phyloP scores from a whole-genome alignment of 495 filamentous ascomycete genomes.

The Penicillium herquei region DNA sequence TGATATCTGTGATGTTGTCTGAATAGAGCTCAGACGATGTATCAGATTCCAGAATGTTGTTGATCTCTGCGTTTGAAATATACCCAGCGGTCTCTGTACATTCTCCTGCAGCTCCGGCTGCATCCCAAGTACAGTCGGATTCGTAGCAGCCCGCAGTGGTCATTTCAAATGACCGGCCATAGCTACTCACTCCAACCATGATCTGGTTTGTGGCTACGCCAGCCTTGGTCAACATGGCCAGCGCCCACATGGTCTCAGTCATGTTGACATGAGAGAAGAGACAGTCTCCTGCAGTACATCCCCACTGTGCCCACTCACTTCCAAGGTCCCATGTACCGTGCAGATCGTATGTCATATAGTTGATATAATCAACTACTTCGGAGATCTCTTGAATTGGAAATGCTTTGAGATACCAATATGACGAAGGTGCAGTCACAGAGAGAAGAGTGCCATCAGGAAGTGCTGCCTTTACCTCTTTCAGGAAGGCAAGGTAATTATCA shows the following conservation, averaged over 20 bases:
- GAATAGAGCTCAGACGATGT: conserved; percentile 1
- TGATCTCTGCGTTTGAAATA: conserved; percentile 20
- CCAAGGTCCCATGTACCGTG: conserved; percentile 35
- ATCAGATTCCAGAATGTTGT: conserved; percentile 7
- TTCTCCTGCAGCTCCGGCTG: background rate
- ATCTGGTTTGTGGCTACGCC: conserved; percentile 34
- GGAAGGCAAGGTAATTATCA: conserved; percentile 29
- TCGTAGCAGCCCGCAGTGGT: conserved; percentile 6
- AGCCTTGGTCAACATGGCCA: conserved; percentile 46
- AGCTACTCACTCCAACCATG: conserved; percentile 35
- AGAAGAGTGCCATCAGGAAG: conserved; percentile 9
- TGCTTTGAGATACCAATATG: conserved; percentile 33
- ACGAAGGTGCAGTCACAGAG: conserved; percentile 22
- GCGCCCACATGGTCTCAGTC: conserved; percentile 35
- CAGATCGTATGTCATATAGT: conserved; percentile 39
- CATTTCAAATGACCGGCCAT: conserved; percentile 43
- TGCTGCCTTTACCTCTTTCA: conserved; percentile 6
- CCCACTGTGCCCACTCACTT: conserved; percentile 9
- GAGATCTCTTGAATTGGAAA: conserved; percentile 27
- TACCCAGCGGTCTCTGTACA: conserved; percentile 26
- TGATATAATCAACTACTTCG: conserved; percentile 29
- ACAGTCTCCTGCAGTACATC: conserved; percentile 17
- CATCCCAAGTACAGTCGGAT: conserved; percentile 4
- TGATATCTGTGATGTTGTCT: conserved; percentile 32
- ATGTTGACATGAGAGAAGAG: conserved; percentile 38